Base-by-base conservation (phyloP, 225 moss, liverwort and hornwort species). In the Bryum argenteum region DNA sequence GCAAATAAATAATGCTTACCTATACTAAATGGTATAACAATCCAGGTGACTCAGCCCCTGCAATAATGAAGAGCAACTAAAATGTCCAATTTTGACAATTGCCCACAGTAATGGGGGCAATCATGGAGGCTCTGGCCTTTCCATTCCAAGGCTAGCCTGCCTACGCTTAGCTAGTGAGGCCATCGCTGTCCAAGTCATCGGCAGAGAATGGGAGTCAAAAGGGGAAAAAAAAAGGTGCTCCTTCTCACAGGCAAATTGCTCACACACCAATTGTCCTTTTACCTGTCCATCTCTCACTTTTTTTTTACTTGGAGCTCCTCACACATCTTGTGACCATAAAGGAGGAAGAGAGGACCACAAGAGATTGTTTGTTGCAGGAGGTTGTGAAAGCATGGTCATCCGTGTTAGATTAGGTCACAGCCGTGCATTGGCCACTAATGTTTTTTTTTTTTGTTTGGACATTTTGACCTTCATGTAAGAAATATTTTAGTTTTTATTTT, bases 41-140 rank as follows among this genome's bases (percentile, higher is more conserved):
- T 38, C 38, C 10, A 70, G 37, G 53, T 65, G 79, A 75, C 60
- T 14, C 1, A 1, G 6, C 0, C 17, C 44, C 8, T 24, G 13
- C 66, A 75, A 66, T 75, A 47, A 71, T 66, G 60, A 60, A 26
- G 65, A 5, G 61, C 17, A 45, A 39, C 18, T 33, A 4, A 66
- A 18, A 54, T 1, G 19, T 44, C 15, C 11, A 45, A 45, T 69
- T 54, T 54, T 4, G 24, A 61, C 39, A 13, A 4, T 38, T 6
- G 0, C 23, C 10, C 6, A 5, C 18, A 9, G 12, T 42, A 23
- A 15, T n/a, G n/a, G n/a, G 37, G 1, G 8, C 9, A 8, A 3
- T n/a, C 5, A 2, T 15, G 8, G 21, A 4, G 43, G 41, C 1
- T 12, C 3, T 48, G 43, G 11, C 33, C 33, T 33, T 33, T 33